Evolutionary conservation across 176 grass and related monocot genomes (phyloP), one percentile per base, ranked within the genome.

Genomic region (Phoenix dactylifera): DNA sequence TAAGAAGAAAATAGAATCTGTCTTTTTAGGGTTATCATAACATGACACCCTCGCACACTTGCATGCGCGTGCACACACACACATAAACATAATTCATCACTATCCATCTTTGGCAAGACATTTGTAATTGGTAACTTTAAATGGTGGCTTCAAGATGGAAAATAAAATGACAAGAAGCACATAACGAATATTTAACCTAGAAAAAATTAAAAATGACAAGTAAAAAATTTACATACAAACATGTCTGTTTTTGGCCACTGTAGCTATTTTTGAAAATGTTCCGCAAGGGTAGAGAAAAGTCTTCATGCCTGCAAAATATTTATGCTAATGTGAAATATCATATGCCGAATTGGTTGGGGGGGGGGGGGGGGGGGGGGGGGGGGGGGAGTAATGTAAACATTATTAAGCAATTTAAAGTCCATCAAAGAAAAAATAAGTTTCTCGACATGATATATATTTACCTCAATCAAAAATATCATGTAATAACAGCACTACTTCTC

Each of bases 241-340:
- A 53, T 81, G 81, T 72, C 60, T 92, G 72, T 88, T 82, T 54
- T 98, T 89, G 18, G 87, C 74, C 1, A 92, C 65, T 58, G 84
- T 82, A 63, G 93, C 76, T 67, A 98, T 86, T 67, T 79, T 85
- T 24, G 93, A 88, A 66, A 98, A 92, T 26, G 93, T 98, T 68
- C 84, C 93, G n/a, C 88, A 98, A 20, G 93, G 93, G 65, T 85
- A 98, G 62, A 92, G 88, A 59, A 98, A 81, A 24, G 93, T 98
- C 63, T 68, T 88, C 18, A 92, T 26, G 80, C 93, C 93, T 98
- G 72, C 24, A 24, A 74, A 44, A 44, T 44, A 44, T 44, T 44
- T 44, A 44, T 14, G 3, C 9, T 44, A 44, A 44, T 44, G 9
- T 44, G 35, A 44, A 44, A 44, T 44, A 14, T 44, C 35, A 44